Conservation (phyloP, 2,329 filamentous ascomycete genomes). For the Pyrenophora seminiperda region DNA sequence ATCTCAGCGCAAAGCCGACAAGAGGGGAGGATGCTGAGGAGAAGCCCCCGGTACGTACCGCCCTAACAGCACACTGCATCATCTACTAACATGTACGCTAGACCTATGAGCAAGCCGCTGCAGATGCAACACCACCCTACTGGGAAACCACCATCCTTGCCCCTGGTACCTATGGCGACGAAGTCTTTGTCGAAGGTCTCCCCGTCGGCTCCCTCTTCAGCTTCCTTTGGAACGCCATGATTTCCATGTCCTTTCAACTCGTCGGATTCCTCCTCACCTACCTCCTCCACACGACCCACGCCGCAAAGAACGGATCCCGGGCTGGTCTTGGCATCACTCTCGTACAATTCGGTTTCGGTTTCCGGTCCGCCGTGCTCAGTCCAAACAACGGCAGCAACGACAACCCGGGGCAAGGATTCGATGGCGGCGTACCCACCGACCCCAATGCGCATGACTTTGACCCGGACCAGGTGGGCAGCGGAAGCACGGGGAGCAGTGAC, state of each 20-base stretch:
- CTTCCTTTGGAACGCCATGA: slow-evolving; percentile 90
- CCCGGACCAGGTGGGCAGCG: slow-evolving; percentile 65
- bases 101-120: slow-evolving; percentile 98
- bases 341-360: slow-evolving; percentile 95
- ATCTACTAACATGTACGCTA: slow-evolving; percentile 53
- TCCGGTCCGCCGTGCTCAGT: slow-evolving; percentile 65
- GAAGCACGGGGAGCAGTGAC: slow-evolving; percentile 37
- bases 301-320: slow-evolving; percentile 94
- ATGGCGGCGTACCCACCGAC: slow-evolving; percentile 72
- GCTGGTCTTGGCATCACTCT: slow-evolving; percentile 93
- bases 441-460: slow-evolving; percentile 92
- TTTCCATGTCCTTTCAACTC: slow-evolving; percentile 95
- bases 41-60: slow-evolving; percentile 80
- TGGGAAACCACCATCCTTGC: slow-evolving; percentile 99
- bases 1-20: slow-evolving; percentile 88
- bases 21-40: slow-evolving; percentile 83
- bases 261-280: slow-evolving; percentile 98
- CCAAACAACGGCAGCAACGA: slow-evolving; percentile 48
- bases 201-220: slow-evolving; percentile 87
- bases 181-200: slow-evolving; percentile 96
- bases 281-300: slow-evolving; percentile 95
- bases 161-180: slow-evolving; percentile 86
- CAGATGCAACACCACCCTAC: slow-evolving; percentile 93
- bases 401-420: slow-evolving; percentile 57
- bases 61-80: neutral